Evolutionary conservation across 78 protist genomes (phyloP).

Genomic region (Goniomonas avonlea): DNA sequence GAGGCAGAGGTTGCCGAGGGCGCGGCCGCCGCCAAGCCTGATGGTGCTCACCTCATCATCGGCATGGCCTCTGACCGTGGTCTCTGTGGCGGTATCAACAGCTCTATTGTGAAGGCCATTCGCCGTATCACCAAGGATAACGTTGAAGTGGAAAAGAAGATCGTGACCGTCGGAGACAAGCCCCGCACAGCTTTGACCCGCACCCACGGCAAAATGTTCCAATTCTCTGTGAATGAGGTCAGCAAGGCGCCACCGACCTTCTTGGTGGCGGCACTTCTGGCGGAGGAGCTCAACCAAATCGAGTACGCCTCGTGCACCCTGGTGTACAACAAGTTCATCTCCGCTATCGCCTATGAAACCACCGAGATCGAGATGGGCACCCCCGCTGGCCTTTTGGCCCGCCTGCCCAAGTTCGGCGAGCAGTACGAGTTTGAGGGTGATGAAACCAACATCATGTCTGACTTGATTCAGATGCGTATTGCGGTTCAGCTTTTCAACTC

Average conservation of each 20-base stretch:
- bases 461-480: too few species aligned
- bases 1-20: neutral
- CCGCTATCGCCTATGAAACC: constrained; percentile 13
- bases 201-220: neutral
- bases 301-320: neutral
- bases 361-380: neutral
- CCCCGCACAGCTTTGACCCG: neutral
- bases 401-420: neutral
- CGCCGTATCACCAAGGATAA: too few species aligned
- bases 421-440: constrained; percentile 11
- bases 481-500: neutral
- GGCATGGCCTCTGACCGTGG: constrained; percentile 21
- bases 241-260: neutral
- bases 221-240: neutral
- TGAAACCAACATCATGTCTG: too few species aligned
- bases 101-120: constrained; percentile 7
- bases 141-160: too few species aligned
- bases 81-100: constrained; percentile 12
- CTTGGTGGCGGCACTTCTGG: neutral
- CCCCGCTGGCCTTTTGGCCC: neutral
- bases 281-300: neutral
- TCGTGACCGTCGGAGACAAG: neutral
- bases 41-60: neutral
- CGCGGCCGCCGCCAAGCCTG: constrained; percentile 1
- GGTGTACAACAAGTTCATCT: constrained; percentile 15